Evolutionary conservation across 805 yeast genomes (phyloP).

Genomic region (Sugiyamaella chiloensis): DNA sequence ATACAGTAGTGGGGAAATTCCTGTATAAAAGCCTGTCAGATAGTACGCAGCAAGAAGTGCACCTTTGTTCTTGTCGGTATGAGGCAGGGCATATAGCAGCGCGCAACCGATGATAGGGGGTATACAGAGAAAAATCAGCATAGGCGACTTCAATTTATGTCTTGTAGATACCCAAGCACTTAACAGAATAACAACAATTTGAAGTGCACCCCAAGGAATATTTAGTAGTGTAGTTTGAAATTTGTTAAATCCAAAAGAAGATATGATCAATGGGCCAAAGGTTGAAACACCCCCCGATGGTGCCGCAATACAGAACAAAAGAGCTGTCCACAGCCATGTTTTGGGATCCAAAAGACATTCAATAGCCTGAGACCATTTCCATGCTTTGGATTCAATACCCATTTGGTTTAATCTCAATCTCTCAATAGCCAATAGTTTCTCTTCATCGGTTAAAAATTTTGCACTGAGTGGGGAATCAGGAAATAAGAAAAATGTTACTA

Average conservation of each 20-base stretch:
- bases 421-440: conserved; percentile 24
- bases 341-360: conserved; percentile 41
- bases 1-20: background rate
- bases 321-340: conserved; percentile 33
- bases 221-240: conserved; percentile 41
- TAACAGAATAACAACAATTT: conserved; percentile 27
- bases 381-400: conserved; percentile 41
- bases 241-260: conserved; percentile 32
- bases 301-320: conserved; percentile 41
- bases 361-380: conserved; percentile 41
- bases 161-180: conserved; percentile 29
- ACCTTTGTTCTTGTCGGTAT: background rate
- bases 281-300: conserved; percentile 44
- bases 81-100: conserved; percentile 18
- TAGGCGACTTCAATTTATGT: conserved; percentile 19
- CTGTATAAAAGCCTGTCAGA: conserved; percentile 2
- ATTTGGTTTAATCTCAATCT: conserved; percentile 36
- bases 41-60: conserved; percentile 8
- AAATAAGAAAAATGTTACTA: conserved; percentile 17
- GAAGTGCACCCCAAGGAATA: conserved; percentile 38
- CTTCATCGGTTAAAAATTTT: conserved; percentile 21
- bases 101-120: conserved; percentile 36
- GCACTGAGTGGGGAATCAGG: conserved; percentile 24
- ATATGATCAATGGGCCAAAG: conserved; percentile 31
- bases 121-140: conserved; percentile 22